phyloP scores from a whole-genome alignment of 345 rosid genomes.

The Eucalyptus regnans region DNA sequence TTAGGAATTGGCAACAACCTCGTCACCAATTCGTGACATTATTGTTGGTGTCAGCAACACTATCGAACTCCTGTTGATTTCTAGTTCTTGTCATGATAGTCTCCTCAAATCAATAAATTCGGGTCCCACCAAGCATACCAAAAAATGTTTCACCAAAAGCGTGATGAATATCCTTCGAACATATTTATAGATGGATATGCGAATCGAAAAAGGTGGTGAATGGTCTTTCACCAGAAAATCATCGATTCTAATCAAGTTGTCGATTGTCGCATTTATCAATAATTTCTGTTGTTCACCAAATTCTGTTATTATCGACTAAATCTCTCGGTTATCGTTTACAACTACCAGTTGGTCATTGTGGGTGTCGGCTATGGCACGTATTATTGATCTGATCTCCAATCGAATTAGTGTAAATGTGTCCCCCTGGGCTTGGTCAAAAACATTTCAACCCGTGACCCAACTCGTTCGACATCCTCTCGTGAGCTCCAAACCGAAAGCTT shows the following conservation, averaged over 20 bases:
- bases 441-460: not conserved
- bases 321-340: not conserved
- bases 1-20: not conserved
- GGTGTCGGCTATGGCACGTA: not conserved
- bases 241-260: not conserved
- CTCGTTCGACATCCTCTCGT: not conserved
- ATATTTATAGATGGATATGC: not conserved
- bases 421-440: not conserved
- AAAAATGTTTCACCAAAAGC: not conserved
- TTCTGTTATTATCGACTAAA: not conserved
- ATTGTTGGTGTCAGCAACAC: not conserved
- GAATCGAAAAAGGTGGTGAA: not conserved
- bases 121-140: rapidly evolving
- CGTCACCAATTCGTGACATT: not conserved
- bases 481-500: not conserved
- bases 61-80: not conserved
- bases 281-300: rapidly evolving
- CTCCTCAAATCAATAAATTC: not conserved
- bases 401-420: not conserved
- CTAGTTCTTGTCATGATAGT: not conserved
- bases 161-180: not conserved
- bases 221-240: not conserved
- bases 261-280: not conserved
- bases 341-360: not conserved
- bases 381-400: not conserved